Conservation (phyloP, 2,329 filamentous ascomycete genomes). For the Colletotrichum salicis region DNA sequence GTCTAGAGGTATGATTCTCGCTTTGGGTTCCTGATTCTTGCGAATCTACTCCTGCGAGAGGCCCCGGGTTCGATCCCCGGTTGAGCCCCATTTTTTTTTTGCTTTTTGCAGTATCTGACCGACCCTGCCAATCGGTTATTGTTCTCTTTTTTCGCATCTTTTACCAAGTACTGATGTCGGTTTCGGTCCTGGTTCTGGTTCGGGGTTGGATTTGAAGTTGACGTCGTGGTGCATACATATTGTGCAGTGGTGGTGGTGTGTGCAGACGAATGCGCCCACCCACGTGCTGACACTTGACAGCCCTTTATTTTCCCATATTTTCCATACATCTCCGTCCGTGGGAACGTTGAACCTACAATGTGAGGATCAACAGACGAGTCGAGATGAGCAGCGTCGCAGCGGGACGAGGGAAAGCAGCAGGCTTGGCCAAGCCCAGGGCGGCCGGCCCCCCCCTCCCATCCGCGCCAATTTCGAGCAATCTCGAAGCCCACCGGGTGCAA, state of each 20-base stretch:
- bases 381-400: slow-evolving; percentile 29
- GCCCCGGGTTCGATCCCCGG: slow-evolving; percentile 48
- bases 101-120: background rate
- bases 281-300: background rate
- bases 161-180: background rate
- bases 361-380: slow-evolving; percentile 34
- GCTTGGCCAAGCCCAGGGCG: background rate
- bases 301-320: background rate
- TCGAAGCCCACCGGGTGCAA: slow-evolving; percentile 3
- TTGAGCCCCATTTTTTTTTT: slow-evolving; percentile 40
- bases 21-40: slow-evolving; percentile 39
- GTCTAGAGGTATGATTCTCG: slow-evolving; percentile 50
- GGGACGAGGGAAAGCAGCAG: slow-evolving; percentile 10
- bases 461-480: slow-evolving; percentile 33
- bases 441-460: background rate
- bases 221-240: background rate
- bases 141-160: background rate
- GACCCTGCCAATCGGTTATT: too few species aligned
- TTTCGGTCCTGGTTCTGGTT: background rate
- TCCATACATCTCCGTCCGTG: background rate
- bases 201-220: background rate
- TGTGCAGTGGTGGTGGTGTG: background rate
- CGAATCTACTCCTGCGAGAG: slow-evolving; percentile 41
- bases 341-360: background rate
- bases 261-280: too few species aligned